A percentile compares a stretch with the other conserved stretches of the same genome.
Evolutionary conservation across 306 rosid genomes (phyloP).

Genomic region (Vigna nakashimae): DNA sequence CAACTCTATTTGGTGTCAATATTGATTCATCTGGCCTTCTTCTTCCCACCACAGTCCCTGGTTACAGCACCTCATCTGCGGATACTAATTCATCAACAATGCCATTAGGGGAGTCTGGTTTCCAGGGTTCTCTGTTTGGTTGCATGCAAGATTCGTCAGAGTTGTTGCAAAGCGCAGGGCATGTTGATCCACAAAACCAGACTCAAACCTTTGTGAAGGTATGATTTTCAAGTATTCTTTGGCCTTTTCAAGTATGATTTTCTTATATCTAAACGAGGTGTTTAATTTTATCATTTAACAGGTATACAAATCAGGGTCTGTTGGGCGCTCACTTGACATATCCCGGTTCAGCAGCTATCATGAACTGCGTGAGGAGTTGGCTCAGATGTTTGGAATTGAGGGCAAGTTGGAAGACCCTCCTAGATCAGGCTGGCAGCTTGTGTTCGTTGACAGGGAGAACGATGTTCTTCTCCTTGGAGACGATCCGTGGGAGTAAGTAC

Average conservation of each 20-base stretch:
- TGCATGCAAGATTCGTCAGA: conserved; percentile 79
- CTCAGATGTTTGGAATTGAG: conserved; percentile 94
- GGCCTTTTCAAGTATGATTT: conserved; percentile 7
- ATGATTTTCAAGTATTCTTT: conserved; percentile 31
- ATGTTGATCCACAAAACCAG: conserved; percentile 71
- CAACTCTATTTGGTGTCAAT: conserved; percentile 81
- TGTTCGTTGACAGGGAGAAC: conserved; percentile 97
- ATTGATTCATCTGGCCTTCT: conserved; percentile 91
- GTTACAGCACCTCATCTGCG: conserved; percentile 64
- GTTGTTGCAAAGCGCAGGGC: conserved; percentile 75
- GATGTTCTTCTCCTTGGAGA: conserved; percentile 97
- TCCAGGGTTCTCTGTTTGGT: conserved; percentile 68
- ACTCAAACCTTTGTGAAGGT: conserved; percentile 86
- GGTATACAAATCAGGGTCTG: conserved; percentile 88
- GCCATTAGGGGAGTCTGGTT: conserved; percentile 83
- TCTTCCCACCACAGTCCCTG: conserved; percentile 71
- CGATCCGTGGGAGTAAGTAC: conserved; percentile 97
- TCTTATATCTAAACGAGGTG: conserved; percentile 11
- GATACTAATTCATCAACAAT: conserved; percentile 70
- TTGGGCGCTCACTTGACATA: conserved; percentile 94
- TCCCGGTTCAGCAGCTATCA: conserved; percentile 93
- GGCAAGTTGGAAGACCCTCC: conserved; percentile 89
- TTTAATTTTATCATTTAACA: conserved; percentile 51
- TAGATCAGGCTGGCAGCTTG: conserved; percentile 99
- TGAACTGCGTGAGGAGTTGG: conserved; percentile 93